A percentile compares a stretch with the other conserved stretches of the same genome.
phyloP scores from a whole-genome alignment of 2,329 filamentous ascomycete genomes.

The Pseudogymnoascus verrucosus region DNA sequence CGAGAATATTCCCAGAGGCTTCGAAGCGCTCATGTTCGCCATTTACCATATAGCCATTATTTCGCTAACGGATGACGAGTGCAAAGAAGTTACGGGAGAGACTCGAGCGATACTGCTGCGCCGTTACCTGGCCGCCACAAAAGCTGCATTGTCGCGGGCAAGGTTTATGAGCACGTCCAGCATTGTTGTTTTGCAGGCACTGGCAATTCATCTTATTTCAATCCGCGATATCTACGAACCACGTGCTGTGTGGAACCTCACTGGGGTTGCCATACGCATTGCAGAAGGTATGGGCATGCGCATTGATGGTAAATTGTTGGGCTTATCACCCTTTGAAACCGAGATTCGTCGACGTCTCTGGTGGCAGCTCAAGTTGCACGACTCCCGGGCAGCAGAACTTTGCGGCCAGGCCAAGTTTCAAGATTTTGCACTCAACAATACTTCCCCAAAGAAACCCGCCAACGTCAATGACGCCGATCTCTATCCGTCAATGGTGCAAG shows the following conservation, averaged over 20 bases:
- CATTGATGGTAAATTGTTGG: slow-evolving; percentile 49
- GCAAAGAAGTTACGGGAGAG: slow-evolving; percentile 22
- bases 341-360: slow-evolving; percentile 62
- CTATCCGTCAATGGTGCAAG: slow-evolving; percentile 45
- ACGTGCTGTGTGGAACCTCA: slow-evolving; percentile 53
- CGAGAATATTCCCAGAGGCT: slow-evolving; percentile 32
- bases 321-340: slow-evolving; percentile 53
- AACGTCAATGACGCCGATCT: slow-evolving; percentile 55
- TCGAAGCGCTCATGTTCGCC: slow-evolving; percentile 61
- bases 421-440: slow-evolving; percentile 19
- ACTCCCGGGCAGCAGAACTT: slow-evolving; percentile 26
- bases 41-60: slow-evolving; percentile 54
- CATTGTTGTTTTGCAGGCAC: slow-evolving; percentile 49
- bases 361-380: slow-evolving; percentile 45
- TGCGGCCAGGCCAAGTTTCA: slow-evolving; percentile 19
- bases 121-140: slow-evolving; percentile 31
- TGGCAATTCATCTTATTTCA: slow-evolving; percentile 43
- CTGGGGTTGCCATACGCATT: slow-evolving; percentile 53
- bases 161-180: slow-evolving; percentile 53
- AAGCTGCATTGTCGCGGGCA: slow-evolving; percentile 43
- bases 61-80: slow-evolving; percentile 49
- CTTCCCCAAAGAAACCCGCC: slow-evolving; percentile 39
- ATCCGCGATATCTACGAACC: slow-evolving; percentile 38
- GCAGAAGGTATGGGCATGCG: slow-evolving; percentile 62
- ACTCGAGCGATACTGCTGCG: slow-evolving; percentile 13